Evolutionary conservation across 2,329 filamentous ascomycete genomes (phyloP), one percentile per base, ranked within the genome.

Genomic region (Microdochium bolleyi): DNA sequence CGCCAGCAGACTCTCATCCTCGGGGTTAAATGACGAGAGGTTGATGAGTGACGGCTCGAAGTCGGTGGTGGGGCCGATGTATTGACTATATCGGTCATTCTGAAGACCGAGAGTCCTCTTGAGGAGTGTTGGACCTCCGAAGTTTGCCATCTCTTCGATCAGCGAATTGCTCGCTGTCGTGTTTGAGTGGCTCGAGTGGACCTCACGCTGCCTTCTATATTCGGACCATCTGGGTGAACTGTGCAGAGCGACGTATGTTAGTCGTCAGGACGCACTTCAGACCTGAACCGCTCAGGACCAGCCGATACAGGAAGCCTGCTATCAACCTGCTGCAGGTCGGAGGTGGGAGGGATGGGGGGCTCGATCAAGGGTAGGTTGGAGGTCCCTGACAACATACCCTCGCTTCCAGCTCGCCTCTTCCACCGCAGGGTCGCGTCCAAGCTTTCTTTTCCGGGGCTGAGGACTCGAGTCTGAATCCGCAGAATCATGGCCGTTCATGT

Each of bases 41-140:
- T 89, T 88, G 69, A 92, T 89, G 52, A 94, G 76, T n/a, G 85
- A 85, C 16, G 88, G 87, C 65, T 94, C 89, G 64, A 92, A 89
- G 61, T 91, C 87, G 50, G 88, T 91, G 50, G 88, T 92, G 54
- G 87, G 82, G 24, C 89, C 89, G 60, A 94, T 89, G 64, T 92
- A 89, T 69, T 89, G 87, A 70, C 87, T 90, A 67, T 87, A 90
- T 55, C 87, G 83, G 67, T 89, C 85, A 62, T 82, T 75, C 66
- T 92, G 88, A 59, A 94, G 77, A 55, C 89, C 89, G 54, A 94
- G 74, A 16, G 84, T 87, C 64, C 83, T 78, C 67, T 84, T 85
- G 54, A 88, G 74, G 61, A 85, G 73, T 54, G 81, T 83, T 51
- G 82, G 80, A 38, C 82, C 83, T 56, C 83, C 83, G 61, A 86